Base-by-base conservation (phyloP, 1,139 yeast species). In the Lodderomyces theae region DNA sequence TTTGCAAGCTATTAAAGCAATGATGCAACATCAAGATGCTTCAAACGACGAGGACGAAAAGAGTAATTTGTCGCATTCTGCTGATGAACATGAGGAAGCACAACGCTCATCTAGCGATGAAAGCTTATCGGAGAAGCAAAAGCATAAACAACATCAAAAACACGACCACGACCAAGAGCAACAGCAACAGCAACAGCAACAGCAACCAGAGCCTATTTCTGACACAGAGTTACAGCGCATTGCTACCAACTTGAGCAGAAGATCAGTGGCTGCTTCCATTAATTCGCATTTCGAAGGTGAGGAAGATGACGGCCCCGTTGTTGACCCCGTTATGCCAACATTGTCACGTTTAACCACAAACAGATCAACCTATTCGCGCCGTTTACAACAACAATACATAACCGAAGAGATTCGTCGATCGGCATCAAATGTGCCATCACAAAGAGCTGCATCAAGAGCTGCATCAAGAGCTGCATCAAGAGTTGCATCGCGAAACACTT, bases 1-100 rank as follows among this genome's bases (percentile, higher is more conserved):
- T 45, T 60, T 73, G 42, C 76, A 74, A 9, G 72, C 76, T 1
- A 63, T 80, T 18, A 65, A 73, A 34, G 63, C 76, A 10, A 52
- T 79, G 44, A 24, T 45, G 41, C 32, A 38, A 8, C 47, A 47
- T 2, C 55, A 52, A 11, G 53, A 48, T 23, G 51, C 48, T 34
- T 48, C 50, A 18, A 49, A 46, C 3, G 40, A 42, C 12, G 29
- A 41, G 21, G 39, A 17, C n/a, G 31, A 35, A 28, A 28, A 28
- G 31, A 28, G 31, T 15, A 15, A 28, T 28, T 15, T 16, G 17
- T 28, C 31, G 5, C 31, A 15, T 11, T 28, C 31, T 19, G 22
- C 22, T 19, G 18, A 15, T 17, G 17, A 32, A n/a, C n/a, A n/a
- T 12, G 28, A 34, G n/a, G 36, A 23, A 7, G 25, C 22, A 6